These are phyloP conservation scores for Durusdinium trenchii DNA, from an alignment of 73 alveolate species.

Conservation along the genomic window DNA sequence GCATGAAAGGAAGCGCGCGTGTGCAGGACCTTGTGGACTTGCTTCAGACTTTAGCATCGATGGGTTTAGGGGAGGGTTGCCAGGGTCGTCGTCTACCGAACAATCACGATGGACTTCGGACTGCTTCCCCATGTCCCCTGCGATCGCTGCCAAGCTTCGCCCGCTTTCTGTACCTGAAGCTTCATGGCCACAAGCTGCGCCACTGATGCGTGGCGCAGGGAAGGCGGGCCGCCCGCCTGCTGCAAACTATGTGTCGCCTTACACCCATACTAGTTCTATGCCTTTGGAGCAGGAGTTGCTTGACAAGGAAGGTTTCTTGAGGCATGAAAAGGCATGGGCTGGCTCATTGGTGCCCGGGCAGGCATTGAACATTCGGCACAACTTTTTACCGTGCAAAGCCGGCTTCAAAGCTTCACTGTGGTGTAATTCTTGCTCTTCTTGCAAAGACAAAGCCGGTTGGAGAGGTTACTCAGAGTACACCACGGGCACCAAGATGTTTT, in stretches of 20 bases:
- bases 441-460: neutral
- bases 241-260: too few relatives aligned
- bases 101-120: neutral
- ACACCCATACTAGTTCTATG: too few relatives aligned
- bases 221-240: neutral
- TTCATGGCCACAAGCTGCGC: neutral
- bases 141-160: neutral
- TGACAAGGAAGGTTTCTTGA: neutral
- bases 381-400: neutral
- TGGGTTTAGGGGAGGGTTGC: neutral
- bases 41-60: neutral
- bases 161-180: neutral
- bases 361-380: neutral
- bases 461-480: neutral
- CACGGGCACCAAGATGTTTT: neutral
- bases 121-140: conserved; percentile 4
- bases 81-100: conserved; percentile 1
- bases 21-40: neutral
- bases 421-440: neutral
- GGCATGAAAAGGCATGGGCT: neutral
- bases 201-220: conserved; percentile 9
- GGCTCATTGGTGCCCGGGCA: neutral
- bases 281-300: neutral
- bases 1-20: neutral
- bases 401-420: neutral